These are phyloP conservation scores for Kokia cookei DNA, from an alignment of 441 rosid genomes.

Conservation along the genomic window DNA sequence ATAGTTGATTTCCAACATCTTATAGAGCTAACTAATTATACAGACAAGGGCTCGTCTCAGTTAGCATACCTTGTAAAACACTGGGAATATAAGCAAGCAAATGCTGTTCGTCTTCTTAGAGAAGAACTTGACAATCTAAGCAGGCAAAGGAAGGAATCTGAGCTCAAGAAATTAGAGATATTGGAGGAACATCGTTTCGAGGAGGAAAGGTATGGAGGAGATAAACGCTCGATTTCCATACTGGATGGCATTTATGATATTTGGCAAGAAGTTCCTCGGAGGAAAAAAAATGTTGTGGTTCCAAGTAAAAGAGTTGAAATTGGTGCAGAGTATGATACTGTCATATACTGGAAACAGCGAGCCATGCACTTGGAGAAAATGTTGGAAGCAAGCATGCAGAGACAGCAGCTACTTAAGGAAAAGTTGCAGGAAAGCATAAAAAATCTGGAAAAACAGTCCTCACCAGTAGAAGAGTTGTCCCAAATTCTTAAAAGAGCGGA, in stretches of 20 bases:
- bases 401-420: conserved; percentile 65
- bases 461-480: conserved; percentile 85
- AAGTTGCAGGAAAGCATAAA: conserved; percentile 72
- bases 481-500: conserved; percentile 89
- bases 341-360: conserved; percentile 75
- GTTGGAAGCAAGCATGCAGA: conserved; percentile 69
- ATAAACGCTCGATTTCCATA: conserved; percentile 57
- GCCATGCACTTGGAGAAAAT: conserved; percentile 53
- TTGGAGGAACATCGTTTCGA: conserved; percentile 83
- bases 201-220: conserved; percentile 42
- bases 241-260: conserved; percentile 46
- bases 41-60: conserved; percentile 78
- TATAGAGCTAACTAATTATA: conserved; percentile 46
- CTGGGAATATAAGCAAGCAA: conserved; percentile 83
- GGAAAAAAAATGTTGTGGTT: conserved; percentile 35
- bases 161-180: conserved; percentile 77
- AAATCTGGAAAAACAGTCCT: conserved; percentile 59
- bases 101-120: conserved; percentile 62
- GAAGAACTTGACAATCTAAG: conserved; percentile 81
- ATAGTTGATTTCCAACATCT: conserved; percentile 70
- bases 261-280: conserved; percentile 43
- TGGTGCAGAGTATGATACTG: conserved; percentile 66
- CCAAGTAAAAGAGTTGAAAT: conserved; percentile 54
- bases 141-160: conserved; percentile 77
- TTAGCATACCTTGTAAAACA: conserved; percentile 74